phyloP scores from a whole-genome alignment of 805 yeast genomes.

The Metschnikowia aberdeeniae region DNA sequence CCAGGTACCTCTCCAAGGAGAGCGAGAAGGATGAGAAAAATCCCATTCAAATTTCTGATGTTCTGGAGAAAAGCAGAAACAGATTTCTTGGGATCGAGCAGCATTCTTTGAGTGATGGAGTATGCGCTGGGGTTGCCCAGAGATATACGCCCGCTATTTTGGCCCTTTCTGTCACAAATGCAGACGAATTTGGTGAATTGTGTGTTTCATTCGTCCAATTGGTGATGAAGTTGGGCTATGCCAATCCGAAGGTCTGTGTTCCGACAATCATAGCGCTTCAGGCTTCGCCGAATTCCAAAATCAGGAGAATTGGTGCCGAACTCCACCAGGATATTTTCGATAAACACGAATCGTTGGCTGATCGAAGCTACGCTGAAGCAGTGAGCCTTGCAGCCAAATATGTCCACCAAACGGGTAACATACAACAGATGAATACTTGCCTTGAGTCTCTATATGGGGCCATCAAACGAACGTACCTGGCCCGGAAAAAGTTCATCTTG shows the following conservation, averaged over 20 bases:
- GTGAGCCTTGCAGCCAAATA: slow-evolving; percentile 50
- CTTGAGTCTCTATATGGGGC: slow-evolving; percentile 41
- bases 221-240: slow-evolving; percentile 62
- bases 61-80: slow-evolving; percentile 27
- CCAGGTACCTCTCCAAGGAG: slow-evolving; percentile 54
- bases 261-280: slow-evolving; percentile 70
- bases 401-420: slow-evolving; percentile 17
- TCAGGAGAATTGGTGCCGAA: slow-evolving; percentile 46
- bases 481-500: slow-evolving; percentile 38
- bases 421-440: slow-evolving; percentile 28
- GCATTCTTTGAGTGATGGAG: slow-evolving; percentile 48
- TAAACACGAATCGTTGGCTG: slow-evolving; percentile 69
- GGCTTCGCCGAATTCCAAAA: slow-evolving; percentile 42
- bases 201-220: slow-evolving; percentile 55
- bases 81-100: slow-evolving; percentile 52
- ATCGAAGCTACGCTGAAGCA: slow-evolving; percentile 61
- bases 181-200: slow-evolving; percentile 42
- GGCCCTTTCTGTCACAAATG: slow-evolving; percentile 44
- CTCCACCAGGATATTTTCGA: slow-evolving; percentile 55
- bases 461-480: slow-evolving; percentile 36
- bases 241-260: slow-evolving; percentile 67
- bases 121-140: slow-evolving; percentile 69
- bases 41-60: slow-evolving; percentile 23
- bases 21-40: slow-evolving; percentile 46
- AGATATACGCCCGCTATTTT: slow-evolving; percentile 51